These are phyloP conservation scores for Laetiporus sulphureus DNA, from an alignment of 1,284 basidiomycete species.

Conservation along the genomic window DNA sequence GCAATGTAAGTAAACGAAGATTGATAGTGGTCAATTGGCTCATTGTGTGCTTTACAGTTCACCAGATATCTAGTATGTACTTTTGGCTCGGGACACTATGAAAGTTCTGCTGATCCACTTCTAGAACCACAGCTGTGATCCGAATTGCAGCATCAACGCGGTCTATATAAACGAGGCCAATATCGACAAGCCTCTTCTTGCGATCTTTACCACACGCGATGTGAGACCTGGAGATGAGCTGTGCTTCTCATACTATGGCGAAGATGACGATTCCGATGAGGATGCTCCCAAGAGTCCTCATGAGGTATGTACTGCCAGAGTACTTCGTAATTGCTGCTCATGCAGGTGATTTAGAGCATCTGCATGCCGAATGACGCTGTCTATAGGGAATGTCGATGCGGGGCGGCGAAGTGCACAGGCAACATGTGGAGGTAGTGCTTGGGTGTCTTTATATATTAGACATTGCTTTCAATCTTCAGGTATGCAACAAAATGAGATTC, in stretches of 20 bases:
- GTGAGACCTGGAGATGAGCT: conserved; percentile 69
- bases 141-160: conserved; percentile 70
- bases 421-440: conserved; percentile 23
- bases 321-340: too few species aligned
- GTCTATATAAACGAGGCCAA: conserved; percentile 50
- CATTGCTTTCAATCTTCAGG: too few species aligned
- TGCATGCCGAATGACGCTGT: conserved; percentile 33
- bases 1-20: conserved; percentile 60
- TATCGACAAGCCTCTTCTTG: conserved; percentile 41
- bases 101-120: conserved; percentile 5
- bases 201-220: conserved; percentile 64
- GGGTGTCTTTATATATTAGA: too few species aligned
- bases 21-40: conserved; percentile 10
- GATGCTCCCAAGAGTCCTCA: too few species aligned
- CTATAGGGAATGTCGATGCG: conserved; percentile 47
- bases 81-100: neutral
- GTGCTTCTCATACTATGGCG: conserved; percentile 76
- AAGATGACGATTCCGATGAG: conserved; percentile 33
- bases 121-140: conserved; percentile 87
- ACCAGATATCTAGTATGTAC: conserved; percentile 56
- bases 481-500: neutral
- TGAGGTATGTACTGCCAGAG: too few species aligned
- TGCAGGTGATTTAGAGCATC: neutral
- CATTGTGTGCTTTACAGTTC: conserved; percentile 38
- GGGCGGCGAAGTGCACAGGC: conserved; percentile 30